Conservation (phyloP, 2,329 filamentous ascomycete species). For the Cytospora piceae region DNA sequence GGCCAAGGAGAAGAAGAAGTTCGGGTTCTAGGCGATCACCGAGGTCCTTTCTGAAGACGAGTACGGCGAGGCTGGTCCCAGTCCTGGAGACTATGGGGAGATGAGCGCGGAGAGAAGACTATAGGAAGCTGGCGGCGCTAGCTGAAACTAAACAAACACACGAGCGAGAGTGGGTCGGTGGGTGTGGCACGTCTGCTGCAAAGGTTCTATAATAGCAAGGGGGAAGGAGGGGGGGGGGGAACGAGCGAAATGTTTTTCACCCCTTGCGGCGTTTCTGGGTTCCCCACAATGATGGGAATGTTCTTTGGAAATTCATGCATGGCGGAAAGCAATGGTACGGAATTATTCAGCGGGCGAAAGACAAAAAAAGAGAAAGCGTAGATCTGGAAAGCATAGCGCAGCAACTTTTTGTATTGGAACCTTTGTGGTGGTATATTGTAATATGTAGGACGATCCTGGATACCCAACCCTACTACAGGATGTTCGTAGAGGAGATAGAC, state of each 20-base stretch:
- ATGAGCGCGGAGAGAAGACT: background rate
- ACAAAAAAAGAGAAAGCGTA: background rate
- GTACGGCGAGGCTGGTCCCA: conserved; percentile 10
- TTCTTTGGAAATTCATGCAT: background rate
- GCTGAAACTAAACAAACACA: background rate
- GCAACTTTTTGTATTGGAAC: conserved; percentile 1
- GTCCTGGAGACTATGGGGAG: background rate
- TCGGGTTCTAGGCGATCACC: conserved; percentile 30
- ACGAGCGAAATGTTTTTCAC: background rate
- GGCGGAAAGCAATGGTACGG: background rate
- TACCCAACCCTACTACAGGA: background rate
- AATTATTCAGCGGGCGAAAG: background rate
- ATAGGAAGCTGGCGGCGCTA: background rate
- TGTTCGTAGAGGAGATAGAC: conserved; percentile 10
- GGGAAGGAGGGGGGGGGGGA: no score
- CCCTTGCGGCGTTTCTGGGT: background rate
- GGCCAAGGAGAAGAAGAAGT: conserved; percentile 36
- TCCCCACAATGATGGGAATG: background rate
- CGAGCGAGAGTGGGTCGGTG: background rate
- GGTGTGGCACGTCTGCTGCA: no score
- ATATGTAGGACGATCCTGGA: conserved; percentile 18
- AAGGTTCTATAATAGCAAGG: background rate
- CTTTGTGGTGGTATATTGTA: conserved; percentile 15
- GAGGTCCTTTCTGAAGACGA: conserved; percentile 27
- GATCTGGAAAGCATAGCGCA: conserved; percentile 5